phyloP scores from a whole-genome alignment of 768 basidiomycete species.

The Sporobolomyces pararoseus region DNA sequence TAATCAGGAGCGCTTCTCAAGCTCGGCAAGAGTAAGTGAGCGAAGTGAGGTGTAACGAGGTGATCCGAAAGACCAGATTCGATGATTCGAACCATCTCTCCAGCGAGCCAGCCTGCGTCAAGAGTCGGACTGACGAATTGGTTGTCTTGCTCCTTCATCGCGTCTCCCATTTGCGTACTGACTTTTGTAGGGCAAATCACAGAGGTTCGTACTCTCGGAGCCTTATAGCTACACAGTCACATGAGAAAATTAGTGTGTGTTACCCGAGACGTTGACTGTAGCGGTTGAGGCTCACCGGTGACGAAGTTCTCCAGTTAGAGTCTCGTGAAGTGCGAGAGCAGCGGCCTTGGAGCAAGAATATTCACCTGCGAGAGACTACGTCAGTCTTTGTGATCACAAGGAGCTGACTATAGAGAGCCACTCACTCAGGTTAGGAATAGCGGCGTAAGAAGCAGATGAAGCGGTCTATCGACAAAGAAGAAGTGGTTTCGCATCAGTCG shows the following conservation, averaged over 20 bases:
- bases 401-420: too few species aligned
- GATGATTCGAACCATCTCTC: constrained; percentile 28
- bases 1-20: constrained; percentile 29
- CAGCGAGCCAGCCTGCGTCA: constrained; percentile 19
- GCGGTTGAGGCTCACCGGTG: constrained; percentile 1
- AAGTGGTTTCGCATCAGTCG: background rate
- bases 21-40: constrained; percentile 14
- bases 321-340: constrained; percentile 31
- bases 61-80: constrained; percentile 31
- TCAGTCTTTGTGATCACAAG: background rate
- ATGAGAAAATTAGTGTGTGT: background rate
- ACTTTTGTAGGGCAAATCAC: constrained; percentile 40
- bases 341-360: constrained; percentile 35
- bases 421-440: constrained; percentile 26
- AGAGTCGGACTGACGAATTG: constrained; percentile 36
- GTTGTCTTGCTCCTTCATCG: constrained; percentile 26
- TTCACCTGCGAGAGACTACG: constrained; percentile 7
- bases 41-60: constrained; percentile 30
- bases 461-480: constrained; percentile 11
- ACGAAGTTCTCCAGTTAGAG: constrained; percentile 26
- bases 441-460: constrained; percentile 25
- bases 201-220: constrained; percentile 32
- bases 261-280: too few species aligned
- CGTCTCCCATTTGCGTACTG: constrained; percentile 33
- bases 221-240: constrained; percentile 25